A percentile compares a stretch with the other conserved stretches of the same genome.
phyloP scores from a whole-genome alignment of 2,329 filamentous ascomycete genomes.

The Pyrenophora tritici-repentis region DNA sequence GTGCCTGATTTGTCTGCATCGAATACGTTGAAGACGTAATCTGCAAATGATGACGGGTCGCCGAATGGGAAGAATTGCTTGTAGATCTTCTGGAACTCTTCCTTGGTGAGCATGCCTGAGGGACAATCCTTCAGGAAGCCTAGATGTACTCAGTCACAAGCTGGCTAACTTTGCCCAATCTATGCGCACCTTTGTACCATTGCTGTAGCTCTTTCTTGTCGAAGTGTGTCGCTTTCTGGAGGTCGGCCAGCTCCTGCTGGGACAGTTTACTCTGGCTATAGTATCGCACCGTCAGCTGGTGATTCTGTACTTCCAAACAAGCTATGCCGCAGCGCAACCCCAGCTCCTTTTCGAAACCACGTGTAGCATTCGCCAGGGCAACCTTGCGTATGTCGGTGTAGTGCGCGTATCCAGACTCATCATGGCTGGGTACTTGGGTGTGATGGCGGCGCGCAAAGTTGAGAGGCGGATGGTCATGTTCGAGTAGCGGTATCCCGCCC shows the following conservation, averaged over 20 bases:
- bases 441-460: constrained; percentile 41
- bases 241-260: constrained; percentile 90
- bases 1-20: constrained; percentile 96
- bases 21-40: constrained; percentile 99
- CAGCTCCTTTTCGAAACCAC: constrained; percentile 31
- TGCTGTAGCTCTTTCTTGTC: constrained; percentile 99
- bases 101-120: constrained; percentile 93
- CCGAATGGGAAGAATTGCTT: constrained; percentile 99
- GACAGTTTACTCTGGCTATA: constrained; percentile 96
- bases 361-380: constrained; percentile 35
- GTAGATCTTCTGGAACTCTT: constrained; percentile 99
- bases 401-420: constrained; percentile 31
- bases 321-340: constrained; percentile 26
- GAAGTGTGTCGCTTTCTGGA: constrained; percentile 97
- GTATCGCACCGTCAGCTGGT: constrained; percentile 42
- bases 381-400: constrained; percentile 31
- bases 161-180: background rate
- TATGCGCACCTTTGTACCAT: constrained; percentile 92
- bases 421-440: constrained; percentile 25
- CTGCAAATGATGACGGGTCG: constrained; percentile 94
- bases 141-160: constrained; percentile 48
- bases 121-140: constrained; percentile 99
- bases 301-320: constrained; percentile 29
- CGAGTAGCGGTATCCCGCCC: constrained; percentile 31
- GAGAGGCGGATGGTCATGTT: constrained; percentile 29